phyloP scores from a whole-genome alignment of 768 basidiomycete species.

The Daedaleopsis sinensis region DNA sequence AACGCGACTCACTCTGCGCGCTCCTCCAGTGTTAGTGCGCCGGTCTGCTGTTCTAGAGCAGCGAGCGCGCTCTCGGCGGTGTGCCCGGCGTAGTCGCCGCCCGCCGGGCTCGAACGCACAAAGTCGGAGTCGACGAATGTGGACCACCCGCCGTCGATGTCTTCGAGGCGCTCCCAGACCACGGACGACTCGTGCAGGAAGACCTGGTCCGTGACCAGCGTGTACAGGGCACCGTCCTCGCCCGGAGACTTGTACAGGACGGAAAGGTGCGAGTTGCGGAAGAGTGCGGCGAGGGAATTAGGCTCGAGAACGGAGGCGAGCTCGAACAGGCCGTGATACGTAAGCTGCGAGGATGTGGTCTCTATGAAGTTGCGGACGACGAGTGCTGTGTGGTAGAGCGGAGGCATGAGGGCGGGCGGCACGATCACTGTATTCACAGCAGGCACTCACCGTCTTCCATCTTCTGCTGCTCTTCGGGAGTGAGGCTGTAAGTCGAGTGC shows the following conservation, averaged over 20 bases:
- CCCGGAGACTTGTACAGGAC: slow-evolving; percentile 71
- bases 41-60: slow-evolving; percentile 49
- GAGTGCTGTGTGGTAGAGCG: slow-evolving; percentile 50
- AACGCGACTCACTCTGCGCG: slow-evolving; percentile 59
- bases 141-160: slow-evolving; percentile 79
- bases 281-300: slow-evolving; percentile 79
- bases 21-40: slow-evolving; percentile 43
- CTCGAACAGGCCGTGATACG: slow-evolving; percentile 85
- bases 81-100: slow-evolving; percentile 81
- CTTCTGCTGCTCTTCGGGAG: slow-evolving; percentile 59
- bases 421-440: no score
- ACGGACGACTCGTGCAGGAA: slow-evolving; percentile 78
- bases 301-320: slow-evolving; percentile 55
- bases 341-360: slow-evolving; percentile 76
- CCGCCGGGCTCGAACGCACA: slow-evolving; percentile 61
- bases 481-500: slow-evolving; percentile 26
- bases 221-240: slow-evolving; percentile 59
- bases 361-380: slow-evolving; percentile 70
- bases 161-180: slow-evolving; percentile 91
- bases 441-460: slow-evolving; percentile 65
- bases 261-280: slow-evolving; percentile 88
- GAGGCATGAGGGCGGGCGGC: neutral
- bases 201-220: slow-evolving; percentile 83
- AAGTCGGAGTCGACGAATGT: slow-evolving; percentile 81
- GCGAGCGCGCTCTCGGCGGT: slow-evolving; percentile 63